Percentiles rank a stretch among this genome's conserved stretches.
Conservation (phyloP, 768 basidiomycete species). For the Pleurotus ostreatus region DNA sequence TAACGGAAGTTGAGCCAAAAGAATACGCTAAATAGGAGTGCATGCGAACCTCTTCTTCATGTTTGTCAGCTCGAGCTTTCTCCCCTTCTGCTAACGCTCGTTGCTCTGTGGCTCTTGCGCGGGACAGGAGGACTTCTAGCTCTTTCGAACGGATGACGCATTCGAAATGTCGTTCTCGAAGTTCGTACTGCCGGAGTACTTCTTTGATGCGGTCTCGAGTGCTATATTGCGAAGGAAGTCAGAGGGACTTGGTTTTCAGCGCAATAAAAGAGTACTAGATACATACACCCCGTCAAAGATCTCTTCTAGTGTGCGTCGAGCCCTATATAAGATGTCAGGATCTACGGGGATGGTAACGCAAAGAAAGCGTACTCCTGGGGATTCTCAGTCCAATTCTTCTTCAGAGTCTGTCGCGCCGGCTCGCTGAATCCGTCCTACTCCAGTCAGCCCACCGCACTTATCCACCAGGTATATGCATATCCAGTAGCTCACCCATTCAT, state of each 20-base stretch:
- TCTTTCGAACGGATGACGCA: conserved; percentile 91
- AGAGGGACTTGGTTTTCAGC: neutral
- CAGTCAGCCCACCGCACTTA: neutral
- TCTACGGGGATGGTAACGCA: conserved; percentile 6
- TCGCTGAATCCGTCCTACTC: conserved; percentile 61
- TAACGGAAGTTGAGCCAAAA: conserved; percentile 24
- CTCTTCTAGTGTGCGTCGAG: conserved; percentile 70
- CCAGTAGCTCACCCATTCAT: conserved; percentile 52
- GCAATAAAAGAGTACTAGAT: conserved; percentile 2
- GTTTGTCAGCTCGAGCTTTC: conserved; percentile 59
- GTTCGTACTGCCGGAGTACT: conserved; percentile 82
- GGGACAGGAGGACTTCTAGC: conserved; percentile 80
- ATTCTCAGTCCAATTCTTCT: conserved; percentile 79
- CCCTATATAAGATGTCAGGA: conserved; percentile 36
- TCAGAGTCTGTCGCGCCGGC: conserved; percentile 63
- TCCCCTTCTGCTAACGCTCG: conserved; percentile 79
- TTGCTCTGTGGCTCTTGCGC: conserved; percentile 85
- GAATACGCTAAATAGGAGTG: conserved; percentile 14
- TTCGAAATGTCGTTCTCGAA: conserved; percentile 89
- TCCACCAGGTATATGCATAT: too few relatives aligned
- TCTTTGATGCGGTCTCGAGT: conserved; percentile 85
- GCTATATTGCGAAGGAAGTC: conserved; percentile 30
- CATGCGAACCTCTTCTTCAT: conserved; percentile 66
- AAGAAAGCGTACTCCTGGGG: conserved; percentile 53
- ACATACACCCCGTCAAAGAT: conserved; percentile 84